Evolutionary conservation across 2,329 filamentous ascomycete species (phyloP), one percentile per base, ranked within the genome.

Genomic region (Zasmidium cellare): DNA sequence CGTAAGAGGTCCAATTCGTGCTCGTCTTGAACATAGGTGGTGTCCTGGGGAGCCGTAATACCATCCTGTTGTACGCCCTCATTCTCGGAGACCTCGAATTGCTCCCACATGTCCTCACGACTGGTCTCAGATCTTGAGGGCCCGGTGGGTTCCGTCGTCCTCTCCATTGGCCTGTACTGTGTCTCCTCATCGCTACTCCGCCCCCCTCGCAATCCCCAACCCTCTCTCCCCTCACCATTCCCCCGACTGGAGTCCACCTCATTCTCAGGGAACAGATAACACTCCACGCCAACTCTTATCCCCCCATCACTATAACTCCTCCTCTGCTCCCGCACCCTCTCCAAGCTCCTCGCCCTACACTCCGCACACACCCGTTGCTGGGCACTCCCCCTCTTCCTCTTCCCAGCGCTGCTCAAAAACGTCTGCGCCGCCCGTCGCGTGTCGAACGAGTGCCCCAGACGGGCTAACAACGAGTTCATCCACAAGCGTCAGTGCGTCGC

Each of bases 401-500:
- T 62, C 31, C 53, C 60, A 45, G 55, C 20, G 51, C 23, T 35
- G 16, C 12, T 58, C 61, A 61, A 59, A 38, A 65, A 25, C 20
- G 57, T 59, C 51, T 61, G 57, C 20, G 57, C 52, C 14, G 49
- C 54, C 49, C 51, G 53, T 45, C 62, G 60, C 49, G 60, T 59
- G 47, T 62, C 62, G 45, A 62, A 46, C 35, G 35, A 41, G 22
- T 64, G 61, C 58, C 67, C 63, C 14, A 68, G 24, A 14, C 66
- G 64, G 60, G 63, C 61, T 11, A 68, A 52, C 19, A 70, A 22
- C 44, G 62, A 58, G 60, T 61, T 60, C 68, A 70, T 70, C 25
- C 41, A 59, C 55, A 35, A 53, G 3, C 35, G 28, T 57, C 51
- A 35, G 41, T 45, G 35, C 35, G 35, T 18, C 35, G 35, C 35